Evolutionary conservation across 768 basidiomycete species (phyloP).

Genomic region (Lactarius vividus): DNA sequence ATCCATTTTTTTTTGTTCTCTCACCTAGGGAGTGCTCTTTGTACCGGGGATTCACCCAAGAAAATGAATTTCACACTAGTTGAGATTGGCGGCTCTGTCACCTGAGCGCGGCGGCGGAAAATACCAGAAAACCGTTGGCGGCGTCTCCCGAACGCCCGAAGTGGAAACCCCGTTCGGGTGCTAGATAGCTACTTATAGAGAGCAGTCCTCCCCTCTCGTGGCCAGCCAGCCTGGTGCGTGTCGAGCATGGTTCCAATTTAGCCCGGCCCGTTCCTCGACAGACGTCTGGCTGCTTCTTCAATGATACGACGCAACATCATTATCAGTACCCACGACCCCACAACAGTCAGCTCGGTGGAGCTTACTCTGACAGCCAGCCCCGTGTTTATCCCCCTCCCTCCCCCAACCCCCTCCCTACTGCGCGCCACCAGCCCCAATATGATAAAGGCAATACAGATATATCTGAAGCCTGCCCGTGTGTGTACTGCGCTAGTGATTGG

Average conservation of each 20-base stretch:
- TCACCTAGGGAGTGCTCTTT: background rate
- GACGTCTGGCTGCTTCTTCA: slow-evolving; percentile 1
- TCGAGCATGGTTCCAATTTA: background rate
- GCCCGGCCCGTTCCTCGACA: background rate
- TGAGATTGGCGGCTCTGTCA: background rate
- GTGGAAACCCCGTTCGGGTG: slow-evolving; percentile 15
- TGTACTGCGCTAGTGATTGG: background rate
- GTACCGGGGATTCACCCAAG: background rate
- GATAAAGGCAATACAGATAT: background rate
- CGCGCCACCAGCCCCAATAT: background rate
- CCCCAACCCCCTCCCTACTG: background rate
- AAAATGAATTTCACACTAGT: background rate
- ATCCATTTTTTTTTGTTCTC: slow-evolving; percentile 6
- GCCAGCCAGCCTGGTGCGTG: background rate
- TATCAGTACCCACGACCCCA: background rate
- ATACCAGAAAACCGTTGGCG: slow-evolving; percentile 7
- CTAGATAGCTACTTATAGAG: background rate
- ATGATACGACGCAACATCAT: background rate
- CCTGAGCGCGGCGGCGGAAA: slow-evolving; percentile 10
- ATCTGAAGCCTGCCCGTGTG: background rate
- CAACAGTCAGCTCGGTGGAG: background rate
- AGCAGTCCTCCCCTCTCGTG: background rate
- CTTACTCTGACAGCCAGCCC: background rate
- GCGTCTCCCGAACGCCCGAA: slow-evolving; percentile 15
- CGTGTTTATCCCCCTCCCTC: background rate